Evolutionary conservation across 768 basidiomycete species (phyloP).

Genomic region (Lentinula detonsa): DNA sequence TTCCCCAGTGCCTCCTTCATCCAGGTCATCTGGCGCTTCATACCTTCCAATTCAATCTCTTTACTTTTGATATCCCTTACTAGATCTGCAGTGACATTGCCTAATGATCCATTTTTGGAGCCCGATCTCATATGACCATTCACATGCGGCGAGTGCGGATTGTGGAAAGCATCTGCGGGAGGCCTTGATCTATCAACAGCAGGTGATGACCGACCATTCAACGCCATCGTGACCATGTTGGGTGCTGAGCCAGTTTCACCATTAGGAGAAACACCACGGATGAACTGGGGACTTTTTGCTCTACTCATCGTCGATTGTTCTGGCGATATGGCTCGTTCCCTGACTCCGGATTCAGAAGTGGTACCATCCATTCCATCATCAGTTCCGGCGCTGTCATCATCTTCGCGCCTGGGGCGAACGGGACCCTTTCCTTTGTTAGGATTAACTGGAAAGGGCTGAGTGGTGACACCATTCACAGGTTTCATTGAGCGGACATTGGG

Average conservation of each 20-base stretch:
- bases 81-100: slow-evolving; percentile 70
- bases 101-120: slow-evolving; percentile 50
- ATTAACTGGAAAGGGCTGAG: slow-evolving; percentile 27
- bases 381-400: slow-evolving; percentile 27
- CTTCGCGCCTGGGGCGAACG: slow-evolving; percentile 30
- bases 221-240: slow-evolving; percentile 50
- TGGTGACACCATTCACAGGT: slow-evolving; percentile 36
- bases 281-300: slow-evolving; percentile 55
- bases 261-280: slow-evolving; percentile 58
- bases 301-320: slow-evolving; percentile 33
- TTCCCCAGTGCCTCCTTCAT: slow-evolving; percentile 74
- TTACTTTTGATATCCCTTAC: slow-evolving; percentile 76
- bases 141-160: slow-evolving; percentile 26
- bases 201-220: slow-evolving; percentile 56
- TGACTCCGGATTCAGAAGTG: slow-evolving; percentile 30
- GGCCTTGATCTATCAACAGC: slow-evolving; percentile 44
- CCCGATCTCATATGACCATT: slow-evolving; percentile 45
- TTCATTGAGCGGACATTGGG: slow-evolving; percentile 37
- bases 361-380: slow-evolving; percentile 43
- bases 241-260: slow-evolving; percentile 34
- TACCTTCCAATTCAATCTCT: slow-evolving; percentile 72
- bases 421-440: slow-evolving; percentile 45
- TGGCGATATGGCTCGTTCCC: slow-evolving; percentile 52
- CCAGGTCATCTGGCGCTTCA: slow-evolving; percentile 78
- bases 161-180: slow-evolving; percentile 51